Percentiles rank a stretch among this genome's conserved stretches.
Conservation (phyloP, 2,329 filamentous ascomycete genomes). For the Xylaria sp. region DNA sequence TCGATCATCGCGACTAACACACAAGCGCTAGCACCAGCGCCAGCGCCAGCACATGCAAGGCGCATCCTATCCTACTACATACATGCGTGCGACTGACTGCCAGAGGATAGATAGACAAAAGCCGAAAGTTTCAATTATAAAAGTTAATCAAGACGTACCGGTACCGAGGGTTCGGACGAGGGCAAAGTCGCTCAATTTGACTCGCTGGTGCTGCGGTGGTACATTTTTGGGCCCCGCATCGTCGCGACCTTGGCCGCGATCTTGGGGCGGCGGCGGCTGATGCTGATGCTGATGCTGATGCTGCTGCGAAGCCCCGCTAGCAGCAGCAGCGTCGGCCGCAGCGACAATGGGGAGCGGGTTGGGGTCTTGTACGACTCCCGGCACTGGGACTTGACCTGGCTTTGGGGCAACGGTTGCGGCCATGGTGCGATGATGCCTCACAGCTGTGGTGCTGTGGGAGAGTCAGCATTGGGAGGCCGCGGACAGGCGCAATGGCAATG, state of each 20-base stretch:
- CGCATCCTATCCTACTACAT: background rate
- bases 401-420: constrained; percentile 50
- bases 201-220: constrained; percentile 50
- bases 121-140: background rate
- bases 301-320: constrained; percentile 36
- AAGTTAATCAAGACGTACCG: constrained; percentile 59
- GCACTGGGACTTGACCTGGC: constrained; percentile 41
- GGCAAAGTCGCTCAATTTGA: constrained; percentile 71
- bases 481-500: constrained; percentile 28
- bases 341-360: constrained; percentile 39
- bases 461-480: constrained; percentile 37
- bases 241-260: constrained; percentile 32
- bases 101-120: background rate
- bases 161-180: constrained; percentile 81
- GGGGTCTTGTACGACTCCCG: constrained; percentile 43
- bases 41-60: constrained; percentile 15
- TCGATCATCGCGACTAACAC: background rate
- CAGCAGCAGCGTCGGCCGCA: constrained; percentile 38
- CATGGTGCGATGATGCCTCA: constrained; percentile 42
- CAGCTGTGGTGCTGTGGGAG: constrained; percentile 27
- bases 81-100: background rate
- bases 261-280: background rate
- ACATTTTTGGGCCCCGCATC: constrained; percentile 45
- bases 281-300: no score
- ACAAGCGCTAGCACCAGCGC: constrained; percentile 10